Percentiles rank a stretch among this genome's conserved stretches.
Evolutionary conservation across 2,329 filamentous ascomycete genomes (phyloP).

Genomic region (Alternaria gansuensis): DNA sequence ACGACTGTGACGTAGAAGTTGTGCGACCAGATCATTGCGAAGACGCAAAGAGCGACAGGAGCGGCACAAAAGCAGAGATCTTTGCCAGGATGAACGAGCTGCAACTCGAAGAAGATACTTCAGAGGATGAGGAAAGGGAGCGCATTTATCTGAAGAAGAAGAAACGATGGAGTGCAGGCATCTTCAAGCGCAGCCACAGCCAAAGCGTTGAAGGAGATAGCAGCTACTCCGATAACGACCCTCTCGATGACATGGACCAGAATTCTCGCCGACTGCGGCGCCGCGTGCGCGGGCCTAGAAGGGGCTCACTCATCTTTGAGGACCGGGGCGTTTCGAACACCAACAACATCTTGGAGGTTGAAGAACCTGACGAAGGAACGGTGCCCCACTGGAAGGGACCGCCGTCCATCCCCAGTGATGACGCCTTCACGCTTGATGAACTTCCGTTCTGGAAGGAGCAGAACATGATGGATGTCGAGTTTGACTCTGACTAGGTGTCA

Average conservation of each 20-base stretch:
- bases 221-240: slow-evolving; percentile 55
- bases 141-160: slow-evolving; percentile 49
- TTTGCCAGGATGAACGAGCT: slow-evolving; percentile 48
- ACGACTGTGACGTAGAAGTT: slow-evolving; percentile 55
- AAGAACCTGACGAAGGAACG: slow-evolving; percentile 48
- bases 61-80: slow-evolving; percentile 43
- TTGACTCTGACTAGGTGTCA: slow-evolving; percentile 33
- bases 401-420: slow-evolving; percentile 52
- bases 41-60: slow-evolving; percentile 53
- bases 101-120: slow-evolving; percentile 46
- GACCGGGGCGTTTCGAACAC: slow-evolving; percentile 51
- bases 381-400: slow-evolving; percentile 46
- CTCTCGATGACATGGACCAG: slow-evolving; percentile 52
- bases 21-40: slow-evolving; percentile 57
- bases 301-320: slow-evolving; percentile 52
- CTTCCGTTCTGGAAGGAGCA: slow-evolving; percentile 51
- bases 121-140: slow-evolving; percentile 43
- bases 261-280: slow-evolving; percentile 56
- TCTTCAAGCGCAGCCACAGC: slow-evolving; percentile 58
- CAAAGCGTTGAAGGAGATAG: slow-evolving; percentile 57
- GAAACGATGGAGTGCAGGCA: slow-evolving; percentile 54
- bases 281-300: slow-evolving; percentile 50
- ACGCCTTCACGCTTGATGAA: slow-evolving; percentile 51
- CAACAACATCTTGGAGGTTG: slow-evolving; percentile 50
- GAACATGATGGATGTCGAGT: slow-evolving; percentile 40